These are phyloP conservation scores for Fusarium humuli DNA, from an alignment of 2,329 filamentous ascomycete species.

Conservation along the genomic window DNA sequence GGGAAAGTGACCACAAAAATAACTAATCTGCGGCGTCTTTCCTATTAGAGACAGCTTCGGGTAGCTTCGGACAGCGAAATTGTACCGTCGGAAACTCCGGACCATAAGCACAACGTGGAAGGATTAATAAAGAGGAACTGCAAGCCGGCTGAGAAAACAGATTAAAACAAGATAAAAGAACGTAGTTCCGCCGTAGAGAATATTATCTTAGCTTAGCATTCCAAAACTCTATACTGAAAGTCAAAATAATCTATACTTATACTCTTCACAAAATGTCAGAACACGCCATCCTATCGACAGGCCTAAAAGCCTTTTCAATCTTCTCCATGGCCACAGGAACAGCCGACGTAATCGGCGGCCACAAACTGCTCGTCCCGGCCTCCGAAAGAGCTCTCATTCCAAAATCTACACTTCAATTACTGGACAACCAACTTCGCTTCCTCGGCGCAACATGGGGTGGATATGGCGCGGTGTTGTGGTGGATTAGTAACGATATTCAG, in stretches of 20 bases:
- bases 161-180: too few relatives aligned
- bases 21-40: accelerated
- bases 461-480: conserved; percentile 8
- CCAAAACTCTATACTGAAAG: too few relatives aligned
- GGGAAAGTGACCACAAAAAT: too few relatives aligned
- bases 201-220: too few relatives aligned
- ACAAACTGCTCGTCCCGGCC: conserved; percentile 6
- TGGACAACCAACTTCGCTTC: conserved; percentile 18
- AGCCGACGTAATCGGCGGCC: background rate
- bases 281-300: background rate
- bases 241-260: too few relatives aligned
- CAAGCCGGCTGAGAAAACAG: too few relatives aligned
- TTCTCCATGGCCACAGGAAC: conserved; percentile 7
- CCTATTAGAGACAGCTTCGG: background rate
- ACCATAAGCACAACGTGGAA: background rate
- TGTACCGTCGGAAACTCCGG: conserved; percentile 7
- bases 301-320: conserved; percentile 2
- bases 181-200: too few relatives aligned
- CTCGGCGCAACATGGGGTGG: conserved; percentile 7
- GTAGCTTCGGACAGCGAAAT: background rate
- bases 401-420: background rate
- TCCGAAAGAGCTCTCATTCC: background rate
- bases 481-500: background rate
- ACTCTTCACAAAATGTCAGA: too few relatives aligned
- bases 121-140: background rate